phyloP scores from a whole-genome alignment of 441 rosid species.

The Adansonia madagascariensis region DNA sequence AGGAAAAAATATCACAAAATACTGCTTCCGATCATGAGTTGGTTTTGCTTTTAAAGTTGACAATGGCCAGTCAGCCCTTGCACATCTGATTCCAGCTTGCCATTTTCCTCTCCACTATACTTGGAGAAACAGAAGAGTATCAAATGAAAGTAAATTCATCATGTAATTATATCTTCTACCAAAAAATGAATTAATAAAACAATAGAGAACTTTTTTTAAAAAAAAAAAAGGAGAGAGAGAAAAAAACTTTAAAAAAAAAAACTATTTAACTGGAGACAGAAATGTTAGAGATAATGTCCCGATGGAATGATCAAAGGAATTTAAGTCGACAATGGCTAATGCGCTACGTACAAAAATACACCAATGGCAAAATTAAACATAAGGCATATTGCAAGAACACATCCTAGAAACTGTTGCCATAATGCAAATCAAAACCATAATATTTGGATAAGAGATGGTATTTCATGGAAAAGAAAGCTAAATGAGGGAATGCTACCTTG shows the following conservation, averaged over 20 bases:
- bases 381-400: constrained; percentile 6
- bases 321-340: not conserved
- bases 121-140: constrained; percentile 38
- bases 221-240: not conserved
- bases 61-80: constrained; percentile 91
- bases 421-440: constrained; percentile 10
- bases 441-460: not conserved
- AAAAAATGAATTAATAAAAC: constrained; percentile 5
- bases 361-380: not conserved
- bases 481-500: constrained; percentile 60
- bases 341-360: not conserved
- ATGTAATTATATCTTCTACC: constrained; percentile 4
- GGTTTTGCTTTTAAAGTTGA: constrained; percentile 92
- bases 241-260: not conserved
- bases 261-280: not conserved
- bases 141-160: constrained; percentile 30
- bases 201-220: not conserved
- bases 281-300: not conserved
- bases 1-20: constrained; percentile 89
- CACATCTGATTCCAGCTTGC: constrained; percentile 97
- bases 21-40: constrained; percentile 89
- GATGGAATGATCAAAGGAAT: constrained; percentile 8
- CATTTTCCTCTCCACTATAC: constrained; percentile 98
- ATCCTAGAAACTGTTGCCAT: not conserved
- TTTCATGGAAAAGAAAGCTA: constrained; percentile 15